These are phyloP conservation scores for Penicillium daleae DNA, from an alignment of 495 filamentous ascomycete genomes.

Conservation along the genomic window DNA sequence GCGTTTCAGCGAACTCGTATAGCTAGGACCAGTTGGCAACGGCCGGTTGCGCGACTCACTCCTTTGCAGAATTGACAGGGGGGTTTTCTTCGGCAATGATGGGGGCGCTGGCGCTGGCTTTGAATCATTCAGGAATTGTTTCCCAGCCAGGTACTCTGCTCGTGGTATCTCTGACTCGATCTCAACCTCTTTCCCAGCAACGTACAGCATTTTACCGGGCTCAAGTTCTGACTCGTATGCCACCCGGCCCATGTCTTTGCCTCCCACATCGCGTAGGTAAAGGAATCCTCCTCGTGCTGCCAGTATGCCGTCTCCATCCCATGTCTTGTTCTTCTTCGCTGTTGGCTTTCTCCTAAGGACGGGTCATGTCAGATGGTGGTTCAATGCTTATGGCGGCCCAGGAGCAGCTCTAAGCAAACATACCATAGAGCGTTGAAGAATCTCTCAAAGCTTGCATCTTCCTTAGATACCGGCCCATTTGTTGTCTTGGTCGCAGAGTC, in stretches of 20 bases:
- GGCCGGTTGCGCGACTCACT: conserved; percentile 9
- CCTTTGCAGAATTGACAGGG: conserved; percentile 26
- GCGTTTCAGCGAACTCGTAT: conserved; percentile 25
- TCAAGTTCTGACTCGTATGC: conserved; percentile 59
- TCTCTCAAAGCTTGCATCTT: conserved; percentile 35
- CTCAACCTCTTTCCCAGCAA: conserved; percentile 77
- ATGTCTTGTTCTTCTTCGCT: conserved; percentile 82
- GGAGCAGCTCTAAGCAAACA: conserved; percentile 12
- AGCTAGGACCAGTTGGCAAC: conserved; percentile 13
- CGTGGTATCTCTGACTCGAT: conserved; percentile 67
- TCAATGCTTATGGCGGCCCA: not conserved
- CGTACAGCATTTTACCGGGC: conserved; percentile 63
- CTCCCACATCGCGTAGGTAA: conserved; percentile 64
- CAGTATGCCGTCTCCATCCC: conserved; percentile 83
- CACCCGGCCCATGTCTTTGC: conserved; percentile 67
- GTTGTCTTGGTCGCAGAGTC: conserved; percentile 14
- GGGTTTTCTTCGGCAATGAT: conserved; percentile 25
- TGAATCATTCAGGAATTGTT: conserved; percentile 46
- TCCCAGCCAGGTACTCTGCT: conserved; percentile 65
- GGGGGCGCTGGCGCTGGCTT: conserved; percentile 24
- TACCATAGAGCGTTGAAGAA: conserved; percentile 75
- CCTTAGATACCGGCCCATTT: conserved; percentile 2
- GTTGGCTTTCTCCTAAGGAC: conserved; percentile 69
- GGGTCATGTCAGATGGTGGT: not conserved
- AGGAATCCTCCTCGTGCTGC: conserved; percentile 60